A percentile compares a stretch with the other conserved stretches of the same genome.
Conservation (phyloP, 805 yeast species). For the Sugiyamaella americana region DNA sequence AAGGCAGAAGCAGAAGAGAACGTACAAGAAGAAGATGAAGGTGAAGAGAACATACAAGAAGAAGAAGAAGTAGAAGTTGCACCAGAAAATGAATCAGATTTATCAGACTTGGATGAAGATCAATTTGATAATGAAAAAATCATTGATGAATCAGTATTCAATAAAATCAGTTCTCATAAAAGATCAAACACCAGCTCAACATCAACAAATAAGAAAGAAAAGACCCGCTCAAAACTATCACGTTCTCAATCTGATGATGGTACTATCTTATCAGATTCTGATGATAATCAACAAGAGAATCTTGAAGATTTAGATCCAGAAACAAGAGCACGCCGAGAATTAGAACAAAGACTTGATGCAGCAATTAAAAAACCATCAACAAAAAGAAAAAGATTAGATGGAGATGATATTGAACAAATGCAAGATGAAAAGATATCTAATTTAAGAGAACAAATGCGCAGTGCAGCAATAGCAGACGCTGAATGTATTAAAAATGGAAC, state of each 20-base stretch:
- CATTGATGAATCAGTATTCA: slow-evolving; percentile 36
- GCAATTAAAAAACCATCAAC: slow-evolving; percentile 59
- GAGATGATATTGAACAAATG: slow-evolving; percentile 90
- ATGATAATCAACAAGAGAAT: slow-evolving; percentile 19
- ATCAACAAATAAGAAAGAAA: slow-evolving; percentile 17
- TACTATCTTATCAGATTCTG: slow-evolving; percentile 16
- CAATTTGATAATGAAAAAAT: slow-evolving; percentile 26
- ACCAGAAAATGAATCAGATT: slow-evolving; percentile 11
- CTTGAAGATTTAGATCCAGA: slow-evolving; percentile 20
- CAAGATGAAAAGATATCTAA: slow-evolving; percentile 84
- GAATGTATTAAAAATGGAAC: slow-evolving; percentile 52
- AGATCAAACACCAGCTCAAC: slow-evolving; percentile 13
- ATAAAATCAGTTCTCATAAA: slow-evolving; percentile 32
- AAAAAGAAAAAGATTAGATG: slow-evolving; percentile 60
- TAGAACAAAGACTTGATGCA: slow-evolving; percentile 76
- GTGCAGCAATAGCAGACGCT: slow-evolving; percentile 49
- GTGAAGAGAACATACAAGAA: slow-evolving; percentile 1
- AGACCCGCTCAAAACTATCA: slow-evolving; percentile 16
- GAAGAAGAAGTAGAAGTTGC: neutral
- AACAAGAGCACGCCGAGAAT: slow-evolving; percentile 38
- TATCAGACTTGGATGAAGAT: slow-evolving; percentile 38
- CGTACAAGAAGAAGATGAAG: neutral
- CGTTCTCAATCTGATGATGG: slow-evolving; percentile 14
- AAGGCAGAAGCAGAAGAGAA: neutral
- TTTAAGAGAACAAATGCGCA: slow-evolving; percentile 83